Base-by-base conservation (phyloP, 2,329 filamentous ascomycete species). In the Aspergillus glaucus region DNA sequence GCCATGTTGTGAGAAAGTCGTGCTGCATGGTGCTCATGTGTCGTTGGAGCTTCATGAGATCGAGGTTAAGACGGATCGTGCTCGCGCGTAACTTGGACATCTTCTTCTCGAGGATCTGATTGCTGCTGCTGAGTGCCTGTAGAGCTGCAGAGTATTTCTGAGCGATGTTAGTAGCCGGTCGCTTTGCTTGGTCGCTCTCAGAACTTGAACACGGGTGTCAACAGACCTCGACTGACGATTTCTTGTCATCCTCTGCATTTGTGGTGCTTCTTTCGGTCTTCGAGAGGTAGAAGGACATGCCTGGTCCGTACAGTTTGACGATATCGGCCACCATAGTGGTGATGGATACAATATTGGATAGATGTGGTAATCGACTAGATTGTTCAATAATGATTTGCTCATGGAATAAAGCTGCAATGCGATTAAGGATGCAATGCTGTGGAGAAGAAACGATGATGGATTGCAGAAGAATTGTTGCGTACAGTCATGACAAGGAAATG, bases 1-100 rank as follows among this genome's bases (percentile, higher is more conserved):
- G 60, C 64, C 65, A 68, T 32, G 55, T 65, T n/a, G 55, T 52
- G 28, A 66, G 55, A 26, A 59, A 50, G 2, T 65, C 62, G 36
- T 57, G 54, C 17, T 60, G 49, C 40, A 60, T 59, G 3, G 59
- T 49, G 14, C 53, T 56, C 47, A 66, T 28, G 44, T 64, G 59
- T 6, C 49, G 57, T 19, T 64, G 53, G 17, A 66, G 56, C 15
- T 55, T 55, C 28, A 51, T 50, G 21, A 62, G 44, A 26, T 67
- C 65, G 19, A 53, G 51, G 36, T 59, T 53, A 42, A 65, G 62
- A 10, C 47, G 51, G 19, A 46, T 14, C 2, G 54, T 50, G 41
- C 57, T 57, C 10, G 39, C 49, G 17, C 54, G 55, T 17, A 67
- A 19, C 48, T 59, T 56, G 26, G 46, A 40, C 24, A 66, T 49